These are phyloP conservation scores for Plantago ovata DNA, from an alignment of 257 asterid species.

Conservation along the genomic window DNA sequence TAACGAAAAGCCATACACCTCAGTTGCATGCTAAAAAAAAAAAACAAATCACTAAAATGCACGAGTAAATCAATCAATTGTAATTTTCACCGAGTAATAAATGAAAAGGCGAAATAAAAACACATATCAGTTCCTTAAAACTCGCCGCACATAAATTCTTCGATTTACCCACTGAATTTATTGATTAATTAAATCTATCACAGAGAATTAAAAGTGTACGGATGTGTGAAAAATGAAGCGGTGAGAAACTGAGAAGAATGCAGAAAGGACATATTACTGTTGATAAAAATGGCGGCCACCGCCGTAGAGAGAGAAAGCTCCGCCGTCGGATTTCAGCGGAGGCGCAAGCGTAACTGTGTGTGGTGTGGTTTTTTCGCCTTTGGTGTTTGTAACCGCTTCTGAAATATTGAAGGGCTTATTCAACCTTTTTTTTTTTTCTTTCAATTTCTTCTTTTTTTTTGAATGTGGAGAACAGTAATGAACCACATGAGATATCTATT, in stretches of 20 bases:
- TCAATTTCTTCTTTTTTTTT: neutral
- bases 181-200: neutral
- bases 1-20: neutral
- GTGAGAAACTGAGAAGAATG: too few species aligned
- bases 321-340: neutral
- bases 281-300: neutral
- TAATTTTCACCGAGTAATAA: slow-evolving; percentile 12
- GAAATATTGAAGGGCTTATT: neutral
- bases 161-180: neutral
- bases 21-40: slow-evolving; percentile 15
- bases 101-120: neutral
- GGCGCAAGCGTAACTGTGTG: neutral
- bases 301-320: neutral
- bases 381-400: neutral
- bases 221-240: neutral
- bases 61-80: slow-evolving; percentile 20
- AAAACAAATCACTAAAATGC: slow-evolving; percentile 2
- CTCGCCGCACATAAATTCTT: neutral
- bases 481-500: too few species aligned
- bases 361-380: neutral
- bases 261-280: neutral
- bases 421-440: neutral
- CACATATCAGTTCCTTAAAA: neutral
- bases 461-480: too few species aligned
- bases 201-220: neutral